Evolutionary conservation across 352 stramenopile species (phyloP).

Genomic region (Blastocystis sp.): DNA sequence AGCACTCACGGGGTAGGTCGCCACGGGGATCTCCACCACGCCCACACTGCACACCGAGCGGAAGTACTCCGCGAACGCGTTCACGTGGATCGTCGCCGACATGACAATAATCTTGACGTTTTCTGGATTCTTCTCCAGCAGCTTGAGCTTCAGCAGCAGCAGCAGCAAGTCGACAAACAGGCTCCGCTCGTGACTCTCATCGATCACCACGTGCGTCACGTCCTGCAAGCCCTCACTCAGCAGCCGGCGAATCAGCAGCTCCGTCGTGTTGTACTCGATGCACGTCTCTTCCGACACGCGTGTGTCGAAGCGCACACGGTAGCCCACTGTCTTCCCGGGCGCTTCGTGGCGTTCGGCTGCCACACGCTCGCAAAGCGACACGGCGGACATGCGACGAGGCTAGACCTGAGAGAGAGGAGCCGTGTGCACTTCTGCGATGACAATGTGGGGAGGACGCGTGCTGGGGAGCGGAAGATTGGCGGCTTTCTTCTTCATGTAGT

Average conservation of each 20-base stretch:
- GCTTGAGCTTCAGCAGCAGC: constrained; percentile 74
- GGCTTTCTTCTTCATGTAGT: constrained; percentile 73
- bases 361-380: constrained; percentile 57
- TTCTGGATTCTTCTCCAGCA: constrained; percentile 75
- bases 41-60: neutral
- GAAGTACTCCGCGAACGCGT: neutral
- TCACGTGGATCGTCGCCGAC: constrained; percentile 77
- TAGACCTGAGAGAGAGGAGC: neutral
- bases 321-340: neutral
- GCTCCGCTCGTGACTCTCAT: constrained; percentile 60
- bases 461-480: constrained; percentile 75
- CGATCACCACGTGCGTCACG: constrained; percentile 36
- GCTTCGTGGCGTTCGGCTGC: constrained; percentile 2
- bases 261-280: neutral
- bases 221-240: neutral
- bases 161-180: constrained; percentile 39
- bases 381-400: constrained; percentile 58
- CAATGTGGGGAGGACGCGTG: constrained; percentile 70
- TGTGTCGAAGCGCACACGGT: constrained; percentile 59
- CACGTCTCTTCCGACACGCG: constrained; percentile 12
- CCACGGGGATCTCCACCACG: neutral
- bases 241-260: neutral
- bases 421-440: constrained; percentile 74
- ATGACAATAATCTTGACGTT: constrained; percentile 72
- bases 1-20: neutral